Percentiles rank a stretch among this genome's conserved stretches.
Evolutionary conservation across 768 basidiomycete species (phyloP).

Genomic region (Phlebiopsis gigantea): DNA sequence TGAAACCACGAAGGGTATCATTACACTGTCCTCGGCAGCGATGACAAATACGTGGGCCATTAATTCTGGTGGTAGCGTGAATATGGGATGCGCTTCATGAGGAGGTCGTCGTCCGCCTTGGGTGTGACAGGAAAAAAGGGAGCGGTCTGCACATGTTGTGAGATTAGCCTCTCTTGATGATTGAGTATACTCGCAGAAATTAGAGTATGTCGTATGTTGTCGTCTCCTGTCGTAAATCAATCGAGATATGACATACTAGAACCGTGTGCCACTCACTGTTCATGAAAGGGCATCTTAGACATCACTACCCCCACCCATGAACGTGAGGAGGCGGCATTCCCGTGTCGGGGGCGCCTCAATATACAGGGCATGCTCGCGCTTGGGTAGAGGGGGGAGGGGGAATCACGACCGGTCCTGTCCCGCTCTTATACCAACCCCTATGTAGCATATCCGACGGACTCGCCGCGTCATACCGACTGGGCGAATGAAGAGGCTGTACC

Average conservation of each 20-base stretch:
- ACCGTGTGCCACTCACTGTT: conserved; percentile 24
- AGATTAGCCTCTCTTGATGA: neutral
- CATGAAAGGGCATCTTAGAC: conserved; percentile 30
- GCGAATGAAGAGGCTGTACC: conserved; percentile 6
- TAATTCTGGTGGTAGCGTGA: conserved; percentile 56
- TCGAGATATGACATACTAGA: neutral
- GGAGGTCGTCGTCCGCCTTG: conserved; percentile 8
- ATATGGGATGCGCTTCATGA: conserved; percentile 43
- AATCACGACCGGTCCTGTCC: neutral
- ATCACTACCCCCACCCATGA: conserved; percentile 46
- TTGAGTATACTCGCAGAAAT: neutral
- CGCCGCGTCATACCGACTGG: conserved; percentile 6
- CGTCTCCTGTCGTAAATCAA: conserved; percentile 11
- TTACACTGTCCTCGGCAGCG: conserved; percentile 49
- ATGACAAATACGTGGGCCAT: conserved; percentile 59
- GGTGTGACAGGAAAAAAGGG: conserved; percentile 3
- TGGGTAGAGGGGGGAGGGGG: conserved; percentile 9
- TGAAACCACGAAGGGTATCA: conserved; percentile 58
- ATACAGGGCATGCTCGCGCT: conserved; percentile 36
- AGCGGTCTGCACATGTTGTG: conserved; percentile 11
- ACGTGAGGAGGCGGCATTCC: conserved; percentile 41
- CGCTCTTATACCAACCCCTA: conserved; percentile 6
- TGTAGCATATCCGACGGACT: neutral
- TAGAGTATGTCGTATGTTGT: conserved; percentile 12
- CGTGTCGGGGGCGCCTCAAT: conserved; percentile 42